phyloP scores from a whole-genome alignment of 306 rosid species.

The Ochetophila trinervis region DNA sequence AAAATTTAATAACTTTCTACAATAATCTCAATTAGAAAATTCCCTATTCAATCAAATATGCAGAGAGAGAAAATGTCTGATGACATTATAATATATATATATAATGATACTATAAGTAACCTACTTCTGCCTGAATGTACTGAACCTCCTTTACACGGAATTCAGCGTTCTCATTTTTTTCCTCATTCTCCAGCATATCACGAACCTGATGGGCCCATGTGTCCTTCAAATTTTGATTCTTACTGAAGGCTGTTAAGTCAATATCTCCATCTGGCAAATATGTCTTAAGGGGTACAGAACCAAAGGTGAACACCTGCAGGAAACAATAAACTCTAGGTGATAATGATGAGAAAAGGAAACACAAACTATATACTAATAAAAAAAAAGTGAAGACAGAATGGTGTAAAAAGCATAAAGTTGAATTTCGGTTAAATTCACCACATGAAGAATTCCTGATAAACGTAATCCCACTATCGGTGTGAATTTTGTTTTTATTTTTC shows the following conservation, averaged over 20 bases:
- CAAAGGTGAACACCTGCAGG: conserved; percentile 88
- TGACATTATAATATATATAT: not conserved
- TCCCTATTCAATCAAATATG: not conserved
- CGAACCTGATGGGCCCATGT: conserved; percentile 95
- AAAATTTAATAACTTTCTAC: no score
- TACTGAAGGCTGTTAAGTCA: conserved; percentile 87
- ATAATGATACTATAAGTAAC: conserved; percentile 24
- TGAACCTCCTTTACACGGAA: conserved; percentile 95
- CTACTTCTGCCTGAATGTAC: conserved; percentile 97
- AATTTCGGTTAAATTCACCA: not conserved
- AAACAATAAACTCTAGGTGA: not conserved
- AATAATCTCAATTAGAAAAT: no score
- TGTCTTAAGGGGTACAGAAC: conserved; percentile 96
- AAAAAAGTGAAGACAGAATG: not conserved
- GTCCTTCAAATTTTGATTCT: conserved; percentile 79
- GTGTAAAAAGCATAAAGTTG: not conserved
- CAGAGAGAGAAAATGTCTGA: conserved; percentile 4
- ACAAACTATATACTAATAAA: not conserved
- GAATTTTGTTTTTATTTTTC: no score
- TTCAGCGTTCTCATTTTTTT: conserved; percentile 88
- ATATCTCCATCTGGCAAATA: conserved; percentile 99
- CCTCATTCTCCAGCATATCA: conserved; percentile 87
- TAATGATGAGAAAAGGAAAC: not conserved
- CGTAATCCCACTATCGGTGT: not conserved
- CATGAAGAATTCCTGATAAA: not conserved